Evolutionary conservation across 768 basidiomycete genomes (phyloP).

Genomic region (Boletus subparvulus): DNA sequence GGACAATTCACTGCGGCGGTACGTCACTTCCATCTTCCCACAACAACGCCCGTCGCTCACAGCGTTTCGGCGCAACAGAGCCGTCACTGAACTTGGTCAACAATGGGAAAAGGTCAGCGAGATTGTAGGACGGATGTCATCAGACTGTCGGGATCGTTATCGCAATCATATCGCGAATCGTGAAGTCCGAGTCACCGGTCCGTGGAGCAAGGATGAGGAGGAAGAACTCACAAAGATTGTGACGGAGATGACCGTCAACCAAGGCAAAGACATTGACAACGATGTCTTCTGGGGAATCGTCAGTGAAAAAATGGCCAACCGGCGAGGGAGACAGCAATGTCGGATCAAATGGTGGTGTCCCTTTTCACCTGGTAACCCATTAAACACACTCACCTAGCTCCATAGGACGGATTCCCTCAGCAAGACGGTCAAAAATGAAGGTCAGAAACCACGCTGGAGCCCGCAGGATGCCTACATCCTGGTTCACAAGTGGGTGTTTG

Average conservation of each 20-base stretch:
- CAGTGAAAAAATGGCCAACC: slow-evolving; percentile 73
- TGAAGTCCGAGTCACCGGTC: slow-evolving; percentile 60
- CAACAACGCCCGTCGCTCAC: slow-evolving; percentile 4
- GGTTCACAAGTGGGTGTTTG: slow-evolving; percentile 62
- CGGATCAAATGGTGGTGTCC: slow-evolving; percentile 76
- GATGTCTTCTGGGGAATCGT: slow-evolving; percentile 85
- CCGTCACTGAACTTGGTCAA: slow-evolving; percentile 66
- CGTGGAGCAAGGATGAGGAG: slow-evolving; percentile 82
- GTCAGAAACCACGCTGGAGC: slow-evolving; percentile 70
- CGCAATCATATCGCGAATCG: slow-evolving; percentile 77
- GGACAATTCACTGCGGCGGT: slow-evolving; percentile 65
- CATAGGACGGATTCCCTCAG: slow-evolving; percentile 74
- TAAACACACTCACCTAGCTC: background rate
- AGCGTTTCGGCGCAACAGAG: slow-evolving; percentile 41
- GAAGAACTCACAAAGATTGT: slow-evolving; percentile 72
- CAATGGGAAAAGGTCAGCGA: slow-evolving; percentile 79
- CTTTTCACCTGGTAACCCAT: background rate
- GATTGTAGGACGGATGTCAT: slow-evolving; percentile 69
- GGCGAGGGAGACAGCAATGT: slow-evolving; percentile 78
- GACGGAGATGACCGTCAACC: slow-evolving; percentile 66
- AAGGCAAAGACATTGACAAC: slow-evolving; percentile 71
- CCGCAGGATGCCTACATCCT: slow-evolving; percentile 76
- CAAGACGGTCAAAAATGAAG: slow-evolving; percentile 70
- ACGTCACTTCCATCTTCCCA: slow-evolving; percentile 23
- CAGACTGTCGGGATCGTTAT: slow-evolving; percentile 83